These are phyloP conservation scores for Kwoniella bestiolae DNA, from an alignment of 768 basidiomycete genomes.

Conservation along the genomic window DNA sequence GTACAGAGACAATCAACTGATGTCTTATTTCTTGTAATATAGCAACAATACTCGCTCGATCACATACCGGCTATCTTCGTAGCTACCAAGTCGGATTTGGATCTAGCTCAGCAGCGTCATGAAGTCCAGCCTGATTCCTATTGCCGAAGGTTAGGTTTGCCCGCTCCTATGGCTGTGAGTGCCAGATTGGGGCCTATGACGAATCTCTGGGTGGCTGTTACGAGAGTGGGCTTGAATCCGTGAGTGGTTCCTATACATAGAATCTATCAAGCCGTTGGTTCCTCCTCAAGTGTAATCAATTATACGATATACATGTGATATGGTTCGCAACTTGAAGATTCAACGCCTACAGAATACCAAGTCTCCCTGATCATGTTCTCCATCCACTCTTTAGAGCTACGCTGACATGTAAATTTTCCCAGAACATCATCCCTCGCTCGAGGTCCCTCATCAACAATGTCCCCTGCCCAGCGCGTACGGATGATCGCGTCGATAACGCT, in stretches of 20 bases:
- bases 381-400: no score
- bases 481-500: constrained; percentile 34
- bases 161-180: constrained; percentile 92
- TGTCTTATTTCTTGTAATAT: no score
- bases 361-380: no score
- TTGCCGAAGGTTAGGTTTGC: constrained; percentile 82
- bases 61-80: constrained; percentile 95
- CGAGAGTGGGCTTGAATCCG: constrained; percentile 54
- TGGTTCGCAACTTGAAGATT: no score
- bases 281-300: neutral
- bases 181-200: constrained; percentile 67
- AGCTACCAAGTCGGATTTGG: constrained; percentile 97
- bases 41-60: constrained; percentile 97
- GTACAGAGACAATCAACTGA: no score
- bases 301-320: neutral
- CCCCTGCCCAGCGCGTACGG: constrained; percentile 43
- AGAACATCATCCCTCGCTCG: constrained; percentile 49
- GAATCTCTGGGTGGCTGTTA: constrained; percentile 56
- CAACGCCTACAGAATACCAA: no score
- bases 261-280: no score
- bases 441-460: constrained; percentile 42
- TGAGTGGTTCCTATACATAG: constrained; percentile 23
- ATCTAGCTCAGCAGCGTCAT: constrained; percentile 95
- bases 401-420: neutral
- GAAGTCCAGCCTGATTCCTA: constrained; percentile 99